Conservation (phyloP, 2,329 filamentous ascomycete genomes). For the Talaromyces islandicus region DNA sequence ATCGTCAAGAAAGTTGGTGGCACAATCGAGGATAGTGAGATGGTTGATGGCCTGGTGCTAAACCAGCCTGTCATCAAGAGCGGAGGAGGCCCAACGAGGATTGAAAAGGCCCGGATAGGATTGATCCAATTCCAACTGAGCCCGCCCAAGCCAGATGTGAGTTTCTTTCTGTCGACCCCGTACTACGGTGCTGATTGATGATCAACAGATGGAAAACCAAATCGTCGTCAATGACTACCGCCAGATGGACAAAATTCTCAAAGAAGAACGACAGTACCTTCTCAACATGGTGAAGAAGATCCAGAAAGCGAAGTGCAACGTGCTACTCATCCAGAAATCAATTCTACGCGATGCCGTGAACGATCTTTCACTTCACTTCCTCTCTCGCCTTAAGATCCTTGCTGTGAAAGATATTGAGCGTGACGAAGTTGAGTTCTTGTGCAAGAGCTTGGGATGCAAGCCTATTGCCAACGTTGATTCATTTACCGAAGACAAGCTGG, state of each 20-base stretch:
- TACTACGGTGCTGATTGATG: constrained; percentile 14
- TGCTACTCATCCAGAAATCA: constrained; percentile 96
- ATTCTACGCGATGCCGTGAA: constrained; percentile 97
- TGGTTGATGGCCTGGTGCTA: constrained; percentile 89
- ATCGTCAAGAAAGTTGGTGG: constrained; percentile 97
- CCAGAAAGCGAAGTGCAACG: constrained; percentile 99
- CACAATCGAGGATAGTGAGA: constrained; percentile 96
- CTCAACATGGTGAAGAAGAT: constrained; percentile 99
- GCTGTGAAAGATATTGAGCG: constrained; percentile 97
- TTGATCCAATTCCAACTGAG: constrained; percentile 98
- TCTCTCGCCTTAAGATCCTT: constrained; percentile 93
- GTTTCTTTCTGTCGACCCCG: constrained; percentile 24
- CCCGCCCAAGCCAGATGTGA: constrained; percentile 90
- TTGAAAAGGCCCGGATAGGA: constrained; percentile 96
- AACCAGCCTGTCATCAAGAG: constrained; percentile 92
- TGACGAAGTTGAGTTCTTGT: constrained; percentile 98
- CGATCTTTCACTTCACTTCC: constrained; percentile 93
- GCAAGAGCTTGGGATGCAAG: constrained; percentile 98
- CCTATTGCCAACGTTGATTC: constrained; percentile 97
- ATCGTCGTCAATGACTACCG: constrained; percentile 99
- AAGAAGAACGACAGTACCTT: constrained; percentile 96
- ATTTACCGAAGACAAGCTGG: constrained; percentile 97
- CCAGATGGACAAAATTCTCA: constrained; percentile 99
- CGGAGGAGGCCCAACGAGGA: constrained; percentile 79
- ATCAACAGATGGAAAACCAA: constrained; percentile 87